Base-by-base conservation (phyloP, 305 asterid species). In the Fraxinus baroniana region DNA sequence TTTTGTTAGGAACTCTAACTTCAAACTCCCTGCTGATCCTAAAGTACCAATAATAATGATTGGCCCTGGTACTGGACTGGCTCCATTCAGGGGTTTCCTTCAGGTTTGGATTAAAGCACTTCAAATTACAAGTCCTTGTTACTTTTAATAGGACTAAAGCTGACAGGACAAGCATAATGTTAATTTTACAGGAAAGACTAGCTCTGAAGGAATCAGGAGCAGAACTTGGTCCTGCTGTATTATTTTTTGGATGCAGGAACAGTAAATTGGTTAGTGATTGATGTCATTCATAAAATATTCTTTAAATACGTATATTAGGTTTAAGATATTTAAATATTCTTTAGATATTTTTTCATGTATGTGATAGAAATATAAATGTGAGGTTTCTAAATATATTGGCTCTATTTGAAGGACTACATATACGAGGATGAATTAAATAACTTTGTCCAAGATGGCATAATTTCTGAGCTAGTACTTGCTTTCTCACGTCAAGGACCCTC, bases 51-150 rank as follows among this genome's bases (percentile, higher is more conserved):
- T 97, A 44, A 86, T 94, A 81, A 97, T 97, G 99, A 90, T 94
- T n/a, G 99, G 99, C 75, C 99, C 99, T 71, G 99, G 99, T 77
- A 97, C 99, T 52, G 99, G 99, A 13, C 87, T 97, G 85, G 99
- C 99, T 83, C 99, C 99, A 24, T 94, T 97, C 81, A 91, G 99
- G 81, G 99, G 99, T 73, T 97, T 97, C 87, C 97, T 97, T 84
- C 99, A 95, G 98, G 98, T 95, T 85, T 37, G 90, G 78, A 22
- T 52, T 39, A 70, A 78, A 76, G 33, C 62, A 28, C 35, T 71
- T 74, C 36, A 71, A 28, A 57, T 68, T 26, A 3, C 0, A 5
- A 15, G 39, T 71, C 33, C 57, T 30, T 8, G 8, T 17, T 71
- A 13, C 9, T 37, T 66, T 77, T 9, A 41, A 33, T 55, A 71